Base-by-base conservation (phyloP, 1,284 basidiomycete genomes). In the Rhodotorula sp. region DNA sequence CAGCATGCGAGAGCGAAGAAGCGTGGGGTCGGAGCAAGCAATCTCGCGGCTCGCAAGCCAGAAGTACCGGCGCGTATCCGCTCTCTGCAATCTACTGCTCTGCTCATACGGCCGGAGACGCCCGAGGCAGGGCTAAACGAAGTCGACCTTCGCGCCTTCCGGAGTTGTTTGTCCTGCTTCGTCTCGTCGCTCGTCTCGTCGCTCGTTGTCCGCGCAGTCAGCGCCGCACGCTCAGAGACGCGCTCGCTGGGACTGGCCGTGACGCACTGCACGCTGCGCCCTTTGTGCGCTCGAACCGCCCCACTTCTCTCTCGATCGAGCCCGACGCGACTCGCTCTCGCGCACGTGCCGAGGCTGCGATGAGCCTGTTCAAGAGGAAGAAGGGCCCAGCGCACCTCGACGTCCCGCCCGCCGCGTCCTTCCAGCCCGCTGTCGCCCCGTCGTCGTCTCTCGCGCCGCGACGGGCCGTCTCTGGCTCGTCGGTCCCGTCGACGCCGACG, bases 351-450 rank as follows among this genome's bases (percentile, higher is more conserved):
- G 1, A 7, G 7, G 16, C 48, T 14, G 48, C 46, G 45, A 70
- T 66, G 68, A 66, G 64, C 25, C 49, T 66, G 23, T 66, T 70
- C n/a, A 56, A 58, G 60, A 62, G 62, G 55, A 66, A 60, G 50
- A 64, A 48, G 27, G 57, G 34, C 46, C 23, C 16, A 13, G n/a
- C 17, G 52, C 54, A 62, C 34, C 55, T 50, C 34, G 48, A 55
- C 63, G 34, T 55, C 23, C 27, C 44, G 4, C 17, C 44, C 41
- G 14, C 25, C 25, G n/a, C 44, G 14, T 58, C 50, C 12, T 59
- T 55, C 49, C 27, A 19, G 57, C 23, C 48, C 42, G 55, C 55
- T 46, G 1, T 4, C 46, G 19, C 12, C 59, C 13, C 48, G 4
- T 25, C 61, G 41, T 12, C 61, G 17, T 12, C 25, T 7, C 23